Conservation (phyloP, 345 rosid species). For the Murraya koenigii region DNA sequence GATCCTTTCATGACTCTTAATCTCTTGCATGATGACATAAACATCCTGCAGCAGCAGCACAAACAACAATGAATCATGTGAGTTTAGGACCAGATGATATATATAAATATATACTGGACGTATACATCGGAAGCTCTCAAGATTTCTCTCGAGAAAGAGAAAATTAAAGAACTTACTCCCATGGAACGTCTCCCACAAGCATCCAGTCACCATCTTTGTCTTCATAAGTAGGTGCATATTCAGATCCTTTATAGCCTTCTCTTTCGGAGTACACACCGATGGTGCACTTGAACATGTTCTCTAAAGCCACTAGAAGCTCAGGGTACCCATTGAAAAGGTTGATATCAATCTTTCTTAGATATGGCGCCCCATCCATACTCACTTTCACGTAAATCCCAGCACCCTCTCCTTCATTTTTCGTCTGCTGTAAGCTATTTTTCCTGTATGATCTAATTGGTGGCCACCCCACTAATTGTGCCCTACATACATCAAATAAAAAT, state of each 20-base stretch:
- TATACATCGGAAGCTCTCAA: too few species aligned
- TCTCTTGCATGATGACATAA: constrained; percentile 76
- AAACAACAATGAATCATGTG: constrained; percentile 9
- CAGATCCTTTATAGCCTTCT: constrained; percentile 80
- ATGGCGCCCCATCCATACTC: constrained; percentile 91
- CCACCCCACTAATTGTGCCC: constrained; percentile 81
- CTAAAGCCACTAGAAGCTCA: constrained; percentile 56
- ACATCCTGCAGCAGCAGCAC: constrained; percentile 54
- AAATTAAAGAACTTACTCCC: constrained; percentile 44
- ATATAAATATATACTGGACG: too few species aligned
- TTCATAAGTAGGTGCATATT: constrained; percentile 67
- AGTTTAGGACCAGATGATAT: neutral
- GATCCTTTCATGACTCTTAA: constrained; percentile 85
- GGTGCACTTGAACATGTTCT: constrained; percentile 74
- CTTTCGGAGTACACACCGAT: constrained; percentile 59
- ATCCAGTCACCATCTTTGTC: constrained; percentile 91
- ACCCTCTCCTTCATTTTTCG: constrained; percentile 51
- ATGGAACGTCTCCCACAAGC: constrained; percentile 87
- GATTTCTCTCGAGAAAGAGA: neutral
- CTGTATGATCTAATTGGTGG: constrained; percentile 68
- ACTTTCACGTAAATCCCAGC: constrained; percentile 70
- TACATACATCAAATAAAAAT: neutral
- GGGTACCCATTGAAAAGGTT: constrained; percentile 53
- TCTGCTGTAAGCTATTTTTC: constrained; percentile 44
- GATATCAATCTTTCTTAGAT: constrained; percentile 72